Evolutionary conservation across 306 rosid genomes (phyloP), one percentile per base, ranked within the genome.

Genomic region (Prunus armeniaca): DNA sequence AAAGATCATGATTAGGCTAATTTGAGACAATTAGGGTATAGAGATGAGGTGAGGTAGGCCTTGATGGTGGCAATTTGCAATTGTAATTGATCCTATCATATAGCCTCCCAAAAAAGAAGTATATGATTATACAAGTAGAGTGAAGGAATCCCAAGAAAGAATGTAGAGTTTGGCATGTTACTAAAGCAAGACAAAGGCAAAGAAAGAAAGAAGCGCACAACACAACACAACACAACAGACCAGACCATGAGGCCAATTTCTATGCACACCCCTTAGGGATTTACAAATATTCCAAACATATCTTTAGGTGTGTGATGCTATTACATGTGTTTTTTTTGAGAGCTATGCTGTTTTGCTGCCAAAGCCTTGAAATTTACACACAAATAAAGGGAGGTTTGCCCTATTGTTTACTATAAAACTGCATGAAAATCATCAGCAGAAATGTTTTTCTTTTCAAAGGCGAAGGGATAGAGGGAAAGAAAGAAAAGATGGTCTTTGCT

Each of bases 111-210:
- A 76, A 70, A 64, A 82, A 65, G 81, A 73, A 74, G 70, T 27
- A 79, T 20, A 84, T 63, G 82, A 70, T 81, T 77, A 58, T 84
- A 71, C 78, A 65, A 84, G 20, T 71, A 80, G 84, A 82, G 85
- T 78, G 88, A 86, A 83, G 86, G 91, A 91, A 89, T 93, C 96
- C 96, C 97, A 87, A 91, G 87, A 86, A 80, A 89, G 90, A 83
- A 85, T 91, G 86, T 74, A 74, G 76, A 88, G 88, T 88, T 88
- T 89, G 92, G 93, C 93, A 91, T 89, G 92, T 89, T 88, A 87
- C 89, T 80, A 87, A 85, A 88, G 91, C 88, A 82, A 86, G 89
- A 88, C 90, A 88, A 82, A 71, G 71, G 80, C 74, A 76, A 79
- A 82, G 68, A 74, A 79, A 82, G 68, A 74, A 73, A 62, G 66